These are phyloP conservation scores for Hypoxylon lienhwacheense DNA, from an alignment of 495 filamentous ascomycete species.

Conservation along the genomic window DNA sequence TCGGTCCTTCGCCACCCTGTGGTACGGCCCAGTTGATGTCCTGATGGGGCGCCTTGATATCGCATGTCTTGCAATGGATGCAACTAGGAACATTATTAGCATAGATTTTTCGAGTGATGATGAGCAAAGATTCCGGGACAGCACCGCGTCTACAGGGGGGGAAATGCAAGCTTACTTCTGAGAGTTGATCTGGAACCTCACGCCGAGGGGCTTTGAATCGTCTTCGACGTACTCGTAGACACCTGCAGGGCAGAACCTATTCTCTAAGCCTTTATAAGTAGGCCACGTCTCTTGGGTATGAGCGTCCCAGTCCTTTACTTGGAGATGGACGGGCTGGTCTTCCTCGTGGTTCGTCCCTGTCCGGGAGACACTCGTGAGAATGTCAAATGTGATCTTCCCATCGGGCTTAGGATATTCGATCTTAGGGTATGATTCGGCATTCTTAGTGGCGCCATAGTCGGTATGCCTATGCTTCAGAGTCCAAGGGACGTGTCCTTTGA, in stretches of 20 bases:
- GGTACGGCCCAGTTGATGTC: constrained; percentile 97
- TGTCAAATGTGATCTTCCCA: constrained; percentile 90
- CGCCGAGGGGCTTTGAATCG: constrained; percentile 73
- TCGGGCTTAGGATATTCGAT: constrained; percentile 98
- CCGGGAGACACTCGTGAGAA: constrained; percentile 87
- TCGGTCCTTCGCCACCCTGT: constrained; percentile 94
- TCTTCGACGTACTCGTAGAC: constrained; percentile 99
- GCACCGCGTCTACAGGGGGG: background rate
- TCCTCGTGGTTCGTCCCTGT: constrained; percentile 99
- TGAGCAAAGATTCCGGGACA: background rate
- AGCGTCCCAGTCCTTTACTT: constrained; percentile 91
- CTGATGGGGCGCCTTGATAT: constrained; percentile 95
- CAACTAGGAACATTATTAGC: constrained; percentile 59
- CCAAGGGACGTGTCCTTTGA: constrained; percentile 88
- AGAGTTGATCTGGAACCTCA: constrained; percentile 95
- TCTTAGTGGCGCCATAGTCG: constrained; percentile 77
- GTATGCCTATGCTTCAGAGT: constrained; percentile 81
- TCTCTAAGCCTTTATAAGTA: constrained; percentile 88
- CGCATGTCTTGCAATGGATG: constrained; percentile 99
- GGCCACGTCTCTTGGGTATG: constrained; percentile 84
- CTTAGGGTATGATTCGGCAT: constrained; percentile 75
- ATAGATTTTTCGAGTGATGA: background rate
- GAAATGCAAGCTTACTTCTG: constrained; percentile 72
- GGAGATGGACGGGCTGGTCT: constrained; percentile 94
- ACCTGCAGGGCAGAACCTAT: constrained; percentile 97